Base-by-base conservation (phyloP, 257 asterid species). In the Ajuga chamaepitys region DNA sequence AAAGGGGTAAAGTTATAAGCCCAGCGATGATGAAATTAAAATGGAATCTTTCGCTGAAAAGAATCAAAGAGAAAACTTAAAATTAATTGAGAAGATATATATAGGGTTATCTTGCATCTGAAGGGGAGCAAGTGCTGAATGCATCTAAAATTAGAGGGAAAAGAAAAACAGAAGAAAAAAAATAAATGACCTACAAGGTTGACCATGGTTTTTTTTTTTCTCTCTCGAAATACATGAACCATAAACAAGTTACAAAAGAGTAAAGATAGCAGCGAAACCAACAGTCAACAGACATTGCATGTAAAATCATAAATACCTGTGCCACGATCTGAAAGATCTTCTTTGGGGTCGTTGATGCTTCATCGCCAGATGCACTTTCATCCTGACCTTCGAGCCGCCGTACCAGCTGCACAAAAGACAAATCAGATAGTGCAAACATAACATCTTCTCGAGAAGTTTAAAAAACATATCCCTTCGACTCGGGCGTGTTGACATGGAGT, bases 261-360 rank as follows among this genome's bases (percentile, higher is more conserved):
- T 56, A 46, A 58, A 28, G 48, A 62, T 21, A 50, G 57, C 42
- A 58, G 57, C 71, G 45, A 46, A 51, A 28, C 54, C 58, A 70
- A 42, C 62, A 47, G 20, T 45, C 11, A 72, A 50, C 17, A 11
- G 52, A 38, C 4, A 56, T 9, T 25, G 16, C 62, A 45, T 21
- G 22, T 16, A 32, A 70, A 65, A 74, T 11, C 47, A 28, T 30
- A 26, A 44, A 30, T 73, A 90, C 97, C 96, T 88, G 95, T 34
- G 88, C 74, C 80, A 90, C 78, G 58, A 85, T 75, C 81, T 90
- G 97, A 69, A 94, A 94, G 60, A 88, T 78, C 83, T 88, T 91
- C 81, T 86, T 82, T 65, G 95, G 91, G 22, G 87, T 80, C 30
- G 85, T 87, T 64, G 92, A 75, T 61, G 83, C 83, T 60, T 85